These are phyloP conservation scores for Claviceps sp. DNA, from an alignment of 2,329 filamentous ascomycete genomes.

Conservation along the genomic window DNA sequence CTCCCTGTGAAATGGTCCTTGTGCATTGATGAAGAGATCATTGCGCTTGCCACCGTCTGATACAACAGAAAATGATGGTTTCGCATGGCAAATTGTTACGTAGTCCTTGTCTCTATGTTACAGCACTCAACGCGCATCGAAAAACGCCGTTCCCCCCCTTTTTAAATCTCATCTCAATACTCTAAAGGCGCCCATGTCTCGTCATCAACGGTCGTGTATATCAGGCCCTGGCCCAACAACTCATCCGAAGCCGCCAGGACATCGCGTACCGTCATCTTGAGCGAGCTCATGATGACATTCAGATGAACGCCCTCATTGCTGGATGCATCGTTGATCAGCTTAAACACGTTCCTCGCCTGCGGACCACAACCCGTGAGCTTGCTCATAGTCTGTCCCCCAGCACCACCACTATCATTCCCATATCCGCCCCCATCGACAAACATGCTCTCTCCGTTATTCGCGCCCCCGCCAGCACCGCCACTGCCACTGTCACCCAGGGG, in stretches of 20 bases:
- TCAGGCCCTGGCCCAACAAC: conserved; percentile 55
- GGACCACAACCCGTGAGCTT: conserved; percentile 37
- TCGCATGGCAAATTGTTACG: neutral
- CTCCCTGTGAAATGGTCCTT: neutral
- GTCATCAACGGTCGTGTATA: conserved; percentile 88
- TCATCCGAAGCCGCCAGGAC: conserved; percentile 72
- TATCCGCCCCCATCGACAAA: conserved; percentile 39
- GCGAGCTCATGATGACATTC: conserved; percentile 56
- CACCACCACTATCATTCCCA: conserved; percentile 22
- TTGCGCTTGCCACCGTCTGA: too few species aligned
- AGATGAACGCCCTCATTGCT: conserved; percentile 76
- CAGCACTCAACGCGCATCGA: neutral
- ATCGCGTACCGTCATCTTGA: conserved; percentile 54
- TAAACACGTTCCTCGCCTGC: conserved; percentile 56
- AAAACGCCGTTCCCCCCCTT: neutral
- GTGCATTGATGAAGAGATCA: neutral
- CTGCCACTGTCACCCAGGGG: conserved; percentile 31
- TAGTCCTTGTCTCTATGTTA: neutral
- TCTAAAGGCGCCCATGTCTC: conserved; percentile 82
- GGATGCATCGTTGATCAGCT: conserved; percentile 50
- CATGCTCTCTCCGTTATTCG: conserved; percentile 29
- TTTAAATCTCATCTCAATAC: conserved; percentile 6
- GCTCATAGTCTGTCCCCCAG: conserved; percentile 22
- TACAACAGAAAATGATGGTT: neutral
- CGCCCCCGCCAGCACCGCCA: conserved; percentile 23